A percentile compares a stretch with the other conserved stretches of the same genome.
phyloP scores from a whole-genome alignment of 1,139 yeast genomes.

The Yamadazyma blattariae region DNA sequence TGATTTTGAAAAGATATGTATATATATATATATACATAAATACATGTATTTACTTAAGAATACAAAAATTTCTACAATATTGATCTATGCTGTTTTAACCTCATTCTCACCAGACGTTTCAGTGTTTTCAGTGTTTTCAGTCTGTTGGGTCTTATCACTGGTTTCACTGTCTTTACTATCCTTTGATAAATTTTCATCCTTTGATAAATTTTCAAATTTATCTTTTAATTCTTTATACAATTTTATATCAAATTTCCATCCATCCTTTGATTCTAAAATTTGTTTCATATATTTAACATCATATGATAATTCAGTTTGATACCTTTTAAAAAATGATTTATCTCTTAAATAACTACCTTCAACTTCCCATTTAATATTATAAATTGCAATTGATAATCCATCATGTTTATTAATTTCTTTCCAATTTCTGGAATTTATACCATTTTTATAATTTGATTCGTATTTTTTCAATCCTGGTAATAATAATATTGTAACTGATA shows the following conservation, averaged over 20 bases:
- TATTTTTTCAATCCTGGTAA: conserved; percentile 67
- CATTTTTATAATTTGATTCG: conserved; percentile 61
- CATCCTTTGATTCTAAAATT: conserved; percentile 16
- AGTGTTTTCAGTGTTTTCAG: too few species aligned
- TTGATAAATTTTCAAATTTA: conserved; percentile 20
- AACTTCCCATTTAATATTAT: conserved; percentile 51
- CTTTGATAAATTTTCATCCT: too few species aligned
- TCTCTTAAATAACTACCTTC: conserved; percentile 31
- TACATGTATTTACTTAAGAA: too few species aligned
- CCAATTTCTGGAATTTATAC: conserved; percentile 78
- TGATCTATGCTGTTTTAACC: too few species aligned
- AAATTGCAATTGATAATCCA: conserved; percentile 64
- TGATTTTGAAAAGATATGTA: too few species aligned
- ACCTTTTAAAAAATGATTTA: conserved; percentile 25
- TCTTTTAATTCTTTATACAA: conserved; percentile 25
- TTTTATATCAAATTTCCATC: conserved; percentile 34
- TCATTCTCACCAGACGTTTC: too few species aligned
- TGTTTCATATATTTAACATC: conserved; percentile 23
- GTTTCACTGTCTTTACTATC: too few species aligned
- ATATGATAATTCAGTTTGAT: conserved; percentile 24
- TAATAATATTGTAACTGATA: conserved; percentile 66
- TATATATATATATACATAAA: too few species aligned
- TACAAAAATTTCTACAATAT: too few species aligned
- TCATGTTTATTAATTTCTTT: conserved; percentile 48
- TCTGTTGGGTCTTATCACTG: too few species aligned